Conservation (phyloP, 257 asterid species). For the Jacaranda copaia region DNA sequence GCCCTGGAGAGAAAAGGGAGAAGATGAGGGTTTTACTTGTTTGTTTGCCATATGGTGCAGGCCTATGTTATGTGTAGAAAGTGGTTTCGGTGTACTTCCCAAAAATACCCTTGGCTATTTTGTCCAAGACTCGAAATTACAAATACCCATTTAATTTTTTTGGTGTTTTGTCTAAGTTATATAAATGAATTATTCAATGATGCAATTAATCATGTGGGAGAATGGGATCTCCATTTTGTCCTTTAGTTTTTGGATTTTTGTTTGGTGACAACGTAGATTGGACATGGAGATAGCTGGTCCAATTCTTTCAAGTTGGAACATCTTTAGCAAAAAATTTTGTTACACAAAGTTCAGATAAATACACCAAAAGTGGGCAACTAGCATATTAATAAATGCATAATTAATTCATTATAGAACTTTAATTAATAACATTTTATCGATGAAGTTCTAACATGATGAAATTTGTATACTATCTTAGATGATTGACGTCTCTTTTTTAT, state of each 20-base stretch:
- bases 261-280: not conserved
- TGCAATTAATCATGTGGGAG: constrained; percentile 16
- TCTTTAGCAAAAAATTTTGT: not conserved
- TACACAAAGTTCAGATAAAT: too few species aligned
- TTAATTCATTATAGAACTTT: not conserved
- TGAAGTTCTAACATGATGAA: not conserved
- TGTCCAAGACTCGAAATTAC: constrained; percentile 44
- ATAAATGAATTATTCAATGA: not conserved
- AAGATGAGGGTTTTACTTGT: constrained; percentile 20
- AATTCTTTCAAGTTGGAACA: constrained; percentile 10
- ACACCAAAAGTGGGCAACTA: constrained; percentile 9
- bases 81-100: not conserved
- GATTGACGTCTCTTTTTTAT: not conserved
- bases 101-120: constrained; percentile 28
- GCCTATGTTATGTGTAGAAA: constrained; percentile 22
- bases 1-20: constrained; percentile 42
- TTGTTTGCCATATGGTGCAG: constrained; percentile 31
- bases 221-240: not conserved
- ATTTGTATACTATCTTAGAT: too few species aligned
- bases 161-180: not conserved
- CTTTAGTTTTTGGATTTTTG: not conserved
- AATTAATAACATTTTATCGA: too few species aligned
- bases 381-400: not conserved
- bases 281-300: not conserved
- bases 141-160: constrained; percentile 27